Conservation (phyloP, 345 rosid genomes). For the Barbarea vulgaris region DNA sequence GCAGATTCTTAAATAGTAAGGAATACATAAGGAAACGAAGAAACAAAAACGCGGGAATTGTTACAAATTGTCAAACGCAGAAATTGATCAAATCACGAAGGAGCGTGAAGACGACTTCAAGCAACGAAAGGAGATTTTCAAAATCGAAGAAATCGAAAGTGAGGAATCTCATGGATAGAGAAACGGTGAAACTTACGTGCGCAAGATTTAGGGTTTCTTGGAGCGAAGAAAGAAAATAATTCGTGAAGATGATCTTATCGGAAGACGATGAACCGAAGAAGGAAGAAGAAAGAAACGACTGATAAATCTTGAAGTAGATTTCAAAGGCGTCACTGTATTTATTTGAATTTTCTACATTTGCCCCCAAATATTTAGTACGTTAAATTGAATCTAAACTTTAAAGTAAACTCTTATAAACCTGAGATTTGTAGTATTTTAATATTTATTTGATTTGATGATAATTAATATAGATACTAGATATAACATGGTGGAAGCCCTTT, state of each 20-base stretch:
- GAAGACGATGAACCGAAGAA: not conserved
- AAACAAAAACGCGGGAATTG: not conserved
- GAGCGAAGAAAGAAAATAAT: not conserved
- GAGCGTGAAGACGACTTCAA: not conserved
- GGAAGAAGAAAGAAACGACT: not conserved
- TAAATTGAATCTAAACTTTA: too few relatives aligned
- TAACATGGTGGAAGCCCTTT: too few relatives aligned
- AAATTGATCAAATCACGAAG: not conserved
- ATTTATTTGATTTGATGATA: too few relatives aligned
- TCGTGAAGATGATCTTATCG: not conserved
- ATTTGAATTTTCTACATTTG: not conserved
- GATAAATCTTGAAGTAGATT: slow-evolving; percentile 5
- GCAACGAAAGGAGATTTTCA: not conserved
- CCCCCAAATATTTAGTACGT: not conserved
- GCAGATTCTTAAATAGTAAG: not conserved
- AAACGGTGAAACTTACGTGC: not conserved
- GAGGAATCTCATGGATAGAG: not conserved
- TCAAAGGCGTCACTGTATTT: slow-evolving; percentile 1
- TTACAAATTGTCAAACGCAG: not conserved
- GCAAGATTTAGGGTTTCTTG: not conserved
- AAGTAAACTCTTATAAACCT: too few relatives aligned
- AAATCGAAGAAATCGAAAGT: not conserved
- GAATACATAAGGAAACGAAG: not conserved
- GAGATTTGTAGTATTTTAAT: too few relatives aligned
- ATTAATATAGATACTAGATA: too few relatives aligned